Evolutionary conservation across 768 basidiomycete species (phyloP).

Genomic region (Ramaria sp.): DNA sequence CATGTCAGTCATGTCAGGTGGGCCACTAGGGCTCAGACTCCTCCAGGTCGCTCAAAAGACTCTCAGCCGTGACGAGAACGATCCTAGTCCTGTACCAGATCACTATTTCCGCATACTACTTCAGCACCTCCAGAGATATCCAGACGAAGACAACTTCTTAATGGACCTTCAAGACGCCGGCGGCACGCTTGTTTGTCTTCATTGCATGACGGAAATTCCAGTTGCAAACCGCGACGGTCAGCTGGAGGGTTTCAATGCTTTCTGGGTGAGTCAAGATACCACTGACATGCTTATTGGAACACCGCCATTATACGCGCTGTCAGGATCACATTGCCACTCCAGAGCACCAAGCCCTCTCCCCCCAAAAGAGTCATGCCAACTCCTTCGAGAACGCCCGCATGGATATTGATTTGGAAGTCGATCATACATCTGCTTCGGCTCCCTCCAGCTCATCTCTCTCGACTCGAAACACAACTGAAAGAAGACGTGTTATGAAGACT

Average conservation of each 20-base stretch:
- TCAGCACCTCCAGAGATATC: slow-evolving; percentile 4
- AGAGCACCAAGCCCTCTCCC: not conserved
- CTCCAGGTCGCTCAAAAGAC: not conserved
- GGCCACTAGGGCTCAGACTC: not conserved
- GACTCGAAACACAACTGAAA: not conserved
- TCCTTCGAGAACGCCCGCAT: not conserved
- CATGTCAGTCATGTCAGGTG: not conserved
- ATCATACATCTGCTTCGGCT: not conserved
- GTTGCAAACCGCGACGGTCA: not conserved
- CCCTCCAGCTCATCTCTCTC: not conserved
- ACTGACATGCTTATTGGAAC: not conserved
- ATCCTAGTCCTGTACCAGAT: not conserved
- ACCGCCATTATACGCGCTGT: not conserved
- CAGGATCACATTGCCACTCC: not conserved
- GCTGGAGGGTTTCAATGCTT: not conserved
- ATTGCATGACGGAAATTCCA: not conserved
- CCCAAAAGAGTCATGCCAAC: not conserved
- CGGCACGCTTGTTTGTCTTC: not conserved
- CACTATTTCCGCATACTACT: slow-evolving; percentile 6
- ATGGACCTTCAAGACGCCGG: slow-evolving; percentile 9
- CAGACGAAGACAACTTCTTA: slow-evolving; percentile 11
- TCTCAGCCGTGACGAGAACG: slow-evolving; percentile 7
- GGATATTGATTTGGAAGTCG: slow-evolving; percentile 1
- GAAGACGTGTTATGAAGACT: not conserved
- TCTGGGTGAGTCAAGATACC: slow-evolving; percentile 7